These are phyloP conservation scores for maize (Zea mays) DNA, from an alignment of 176 grass and related monocot species.

Conservation along the genomic window Zm-B73-REFERENCE-NAM-5.0 NC_050096.1:2011001-2011500, in stretches of 20 bases:
- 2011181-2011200: slow-evolving; percentile 63
- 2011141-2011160: slow-evolving; percentile 86
- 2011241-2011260: not conserved
- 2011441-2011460: slow-evolving; percentile 85
- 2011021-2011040: slow-evolving; percentile 27
- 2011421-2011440: slow-evolving; percentile 78
- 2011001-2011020: too few relatives aligned
- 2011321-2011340: slow-evolving; percentile 66
- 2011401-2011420: slow-evolving; percentile 89
- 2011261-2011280: slow-evolving; percentile 34
- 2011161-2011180: slow-evolving; percentile 48
- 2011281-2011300: slow-evolving; percentile 67
- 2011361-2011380: slow-evolving; percentile 72
- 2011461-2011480: slow-evolving; percentile 49
- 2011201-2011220: slow-evolving; percentile 86
- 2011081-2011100: slow-evolving; percentile 45
- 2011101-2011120: slow-evolving; percentile 44
- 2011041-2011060: slow-evolving; percentile 20
- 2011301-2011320: slow-evolving; percentile 72
- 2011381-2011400: slow-evolving; percentile 46
- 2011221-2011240: slow-evolving; percentile 54
- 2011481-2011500: slow-evolving; percentile 59
- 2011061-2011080: slow-evolving; percentile 18
- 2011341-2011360: slow-evolving; percentile 85
- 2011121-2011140: slow-evolving; percentile 63